Base-by-base conservation (phyloP, 208 protist species). In the Wallacemonas collosoma region DNA sequence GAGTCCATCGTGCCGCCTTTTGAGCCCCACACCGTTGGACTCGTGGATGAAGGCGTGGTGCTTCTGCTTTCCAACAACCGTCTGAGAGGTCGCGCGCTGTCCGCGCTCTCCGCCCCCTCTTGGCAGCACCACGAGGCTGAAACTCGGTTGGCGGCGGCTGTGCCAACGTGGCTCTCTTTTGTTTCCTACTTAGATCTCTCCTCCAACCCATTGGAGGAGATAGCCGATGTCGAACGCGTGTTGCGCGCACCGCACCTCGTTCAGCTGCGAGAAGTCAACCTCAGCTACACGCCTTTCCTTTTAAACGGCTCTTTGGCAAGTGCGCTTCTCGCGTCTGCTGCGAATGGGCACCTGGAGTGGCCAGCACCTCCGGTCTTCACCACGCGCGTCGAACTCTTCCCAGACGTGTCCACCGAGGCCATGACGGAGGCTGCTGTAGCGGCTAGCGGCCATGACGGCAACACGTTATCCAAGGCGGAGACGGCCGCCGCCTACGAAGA, bases 131-230 rank as follows among this genome's bases (percentile, higher is more conserved):
- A 63, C 9, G 9, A 44, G 57, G 9, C 6, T 26, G 9, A 51
- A 40, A 12, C 39, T 5, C 63, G 15, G 45, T 7, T 41, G 6
- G 7, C 57, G 9, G 57, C 57, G 7, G 36, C 57, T 26, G 26
- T 26, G 36, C 38, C 60, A 26, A 17, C 75, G 40, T 84, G 79
- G 79, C 56, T 51, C 9, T 66, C 66, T 8, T 57, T 67, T 7
- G 26, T 85, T 26, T 65, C 67, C n/a, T 45, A 45, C 17, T 60
- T 85, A 0, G 80, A 85, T n/a, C 50, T 85, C 17, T 75, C 80
- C 1, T 26, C 75, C 41, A 85, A 81, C 73, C 76, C 67, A 55
- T 68, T 85, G 35, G 80, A 85, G 61, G 75, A 80, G 47, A 26
- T 75, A 1, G 38, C 41, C 38, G 62, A 72, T 15, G 54, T 77